These are phyloP conservation scores for Medicago lupulina DNA, from an alignment of 306 rosid species.

Conservation along the genomic window DNA sequence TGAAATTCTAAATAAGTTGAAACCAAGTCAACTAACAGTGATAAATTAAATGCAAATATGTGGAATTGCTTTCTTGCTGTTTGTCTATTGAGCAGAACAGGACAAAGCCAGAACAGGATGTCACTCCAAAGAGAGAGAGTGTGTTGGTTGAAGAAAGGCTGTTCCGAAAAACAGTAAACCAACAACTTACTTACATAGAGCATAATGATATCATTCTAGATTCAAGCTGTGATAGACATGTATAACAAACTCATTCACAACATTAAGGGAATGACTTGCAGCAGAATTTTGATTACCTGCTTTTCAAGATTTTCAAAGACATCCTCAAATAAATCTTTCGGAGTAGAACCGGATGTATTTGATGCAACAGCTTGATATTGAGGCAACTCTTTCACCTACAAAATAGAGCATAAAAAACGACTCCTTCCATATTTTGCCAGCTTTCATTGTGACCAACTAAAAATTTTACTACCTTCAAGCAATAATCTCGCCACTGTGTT, in stretches of 20 bases:
- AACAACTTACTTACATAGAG: not conserved
- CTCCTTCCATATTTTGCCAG: slow-evolving; percentile 29
- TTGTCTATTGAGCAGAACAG: slow-evolving; percentile 16
- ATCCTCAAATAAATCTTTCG: slow-evolving; percentile 90
- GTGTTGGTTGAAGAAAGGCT: slow-evolving; percentile 21
- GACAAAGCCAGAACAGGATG: slow-evolving; percentile 31
- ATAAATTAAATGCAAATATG: slow-evolving; percentile 6
- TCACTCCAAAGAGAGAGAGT: not conserved
- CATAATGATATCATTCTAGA: slow-evolving; percentile 14
- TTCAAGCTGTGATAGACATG: slow-evolving; percentile 8
- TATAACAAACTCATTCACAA: slow-evolving; percentile 14
- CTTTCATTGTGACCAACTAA: slow-evolving; percentile 15
- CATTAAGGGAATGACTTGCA: slow-evolving; percentile 25
- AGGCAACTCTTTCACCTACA: slow-evolving; percentile 84
- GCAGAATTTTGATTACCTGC: slow-evolving; percentile 54
- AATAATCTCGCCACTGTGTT: slow-evolving; percentile 90
- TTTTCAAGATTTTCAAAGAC: slow-evolving; percentile 82
- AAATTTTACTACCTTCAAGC: slow-evolving; percentile 68
- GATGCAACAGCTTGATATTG: slow-evolving; percentile 94
- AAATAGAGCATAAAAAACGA: slow-evolving; percentile 31
- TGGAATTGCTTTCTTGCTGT: not conserved
- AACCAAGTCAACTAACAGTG: slow-evolving; percentile 21
- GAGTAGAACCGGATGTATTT: slow-evolving; percentile 91
- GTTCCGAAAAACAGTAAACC: slow-evolving; percentile 17
- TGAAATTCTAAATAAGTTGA: slow-evolving; percentile 21